Conservation (phyloP, 1,284 basidiomycete genomes). For the Porodaedalea pini region DNA sequence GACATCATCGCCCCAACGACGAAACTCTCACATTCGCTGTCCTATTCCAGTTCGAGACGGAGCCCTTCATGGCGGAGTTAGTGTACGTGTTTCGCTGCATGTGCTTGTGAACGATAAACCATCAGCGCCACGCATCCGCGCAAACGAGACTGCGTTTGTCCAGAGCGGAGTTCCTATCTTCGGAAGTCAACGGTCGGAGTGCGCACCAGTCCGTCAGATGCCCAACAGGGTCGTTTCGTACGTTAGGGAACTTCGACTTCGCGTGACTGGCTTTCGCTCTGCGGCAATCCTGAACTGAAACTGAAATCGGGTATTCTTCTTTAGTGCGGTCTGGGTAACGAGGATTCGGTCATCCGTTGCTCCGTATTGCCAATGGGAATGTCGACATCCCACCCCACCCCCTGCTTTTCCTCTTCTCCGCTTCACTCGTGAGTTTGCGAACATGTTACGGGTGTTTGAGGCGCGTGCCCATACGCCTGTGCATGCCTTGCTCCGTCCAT, state of each 20-base stretch:
- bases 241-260: neutral
- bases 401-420: neutral
- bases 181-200: neutral
- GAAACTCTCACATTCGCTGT: neutral
- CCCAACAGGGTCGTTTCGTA: neutral
- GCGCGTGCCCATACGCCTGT: no score
- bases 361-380: neutral
- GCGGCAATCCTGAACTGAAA: neutral
- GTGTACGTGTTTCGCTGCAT: neutral
- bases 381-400: neutral
- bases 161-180: neutral
- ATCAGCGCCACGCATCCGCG: neutral
- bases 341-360: neutral
- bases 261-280: neutral
- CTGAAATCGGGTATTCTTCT: neutral
- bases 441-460: no score
- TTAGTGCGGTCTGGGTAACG: neutral
- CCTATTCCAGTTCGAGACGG: neutral
- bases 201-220: neutral
- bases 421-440: no score
- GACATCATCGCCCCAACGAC: neutral
- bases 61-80: slow-evolving; percentile 1
- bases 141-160: neutral
- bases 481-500: neutral
- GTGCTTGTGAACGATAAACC: slow-evolving; percentile 6